Conservation (phyloP, 2,329 filamentous ascomycete species). For the Colletotrichum sp. region DNA sequence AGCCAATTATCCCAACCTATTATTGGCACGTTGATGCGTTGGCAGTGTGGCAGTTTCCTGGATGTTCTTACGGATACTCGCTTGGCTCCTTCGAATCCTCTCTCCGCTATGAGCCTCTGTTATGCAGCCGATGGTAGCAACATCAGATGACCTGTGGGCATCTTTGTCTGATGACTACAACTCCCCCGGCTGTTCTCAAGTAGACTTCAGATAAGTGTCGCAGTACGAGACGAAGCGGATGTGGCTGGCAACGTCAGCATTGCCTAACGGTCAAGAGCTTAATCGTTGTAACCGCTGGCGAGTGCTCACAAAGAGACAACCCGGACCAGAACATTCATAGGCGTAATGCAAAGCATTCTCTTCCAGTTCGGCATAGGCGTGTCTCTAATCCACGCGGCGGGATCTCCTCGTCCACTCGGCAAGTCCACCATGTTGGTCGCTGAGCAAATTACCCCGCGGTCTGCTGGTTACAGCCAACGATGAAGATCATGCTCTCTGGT, state of each 20-base stretch:
- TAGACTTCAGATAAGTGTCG: not conserved
- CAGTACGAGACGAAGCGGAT: not conserved
- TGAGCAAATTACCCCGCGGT: not conserved
- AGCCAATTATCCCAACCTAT: not conserved
- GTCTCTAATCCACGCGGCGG: not conserved
- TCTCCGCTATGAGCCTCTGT: not conserved
- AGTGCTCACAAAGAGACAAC: not conserved
- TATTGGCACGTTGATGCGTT: conserved; percentile 9
- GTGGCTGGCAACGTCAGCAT: not conserved
- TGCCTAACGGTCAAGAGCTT: not conserved
- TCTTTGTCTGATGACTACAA: not conserved
- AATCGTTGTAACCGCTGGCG: not conserved
- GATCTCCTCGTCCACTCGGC: not conserved
- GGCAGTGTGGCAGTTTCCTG: not conserved
- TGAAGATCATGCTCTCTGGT: not conserved
- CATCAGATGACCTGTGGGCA: not conserved
- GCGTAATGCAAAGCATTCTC: not conserved
- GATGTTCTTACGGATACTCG: not conserved
- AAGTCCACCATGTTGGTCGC: not conserved
- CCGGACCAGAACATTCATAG: not conserved
- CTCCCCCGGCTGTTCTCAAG: not conserved
- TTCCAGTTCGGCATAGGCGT: not conserved
- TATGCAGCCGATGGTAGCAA: not conserved
- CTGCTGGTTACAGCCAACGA: not conserved
- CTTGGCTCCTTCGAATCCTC: not conserved